Conservation (phyloP, 306 rosid species). For the Malus orientalis region DNA sequence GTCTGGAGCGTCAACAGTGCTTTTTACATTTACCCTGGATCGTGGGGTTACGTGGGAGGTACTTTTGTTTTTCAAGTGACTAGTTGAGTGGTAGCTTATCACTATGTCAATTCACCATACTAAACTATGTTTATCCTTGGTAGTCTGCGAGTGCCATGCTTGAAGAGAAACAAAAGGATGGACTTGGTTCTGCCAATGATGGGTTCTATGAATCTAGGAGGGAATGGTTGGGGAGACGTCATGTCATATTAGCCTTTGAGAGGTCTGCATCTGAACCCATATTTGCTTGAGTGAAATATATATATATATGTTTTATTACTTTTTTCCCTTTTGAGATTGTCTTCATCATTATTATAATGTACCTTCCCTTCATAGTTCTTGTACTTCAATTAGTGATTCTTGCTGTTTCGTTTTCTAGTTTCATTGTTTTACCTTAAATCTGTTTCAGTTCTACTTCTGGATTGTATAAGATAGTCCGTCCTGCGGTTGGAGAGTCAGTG, state of each 20-base stretch:
- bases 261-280: constrained; percentile 34
- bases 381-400: neutral
- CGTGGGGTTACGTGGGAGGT: constrained; percentile 98
- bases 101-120: neutral
- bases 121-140: constrained; percentile 17
- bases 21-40: constrained; percentile 88
- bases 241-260: constrained; percentile 83
- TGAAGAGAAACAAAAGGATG: constrained; percentile 82
- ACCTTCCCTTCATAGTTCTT: neutral
- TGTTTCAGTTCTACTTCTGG: constrained; percentile 77
- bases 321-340: neutral
- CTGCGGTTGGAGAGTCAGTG: constrained; percentile 91
- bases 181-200: constrained; percentile 72
- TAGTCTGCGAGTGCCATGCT: constrained; percentile 73
- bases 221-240: constrained; percentile 95
- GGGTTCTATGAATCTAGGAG: constrained; percentile 94
- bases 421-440: constrained; percentile 12
- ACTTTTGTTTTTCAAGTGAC: constrained; percentile 20
- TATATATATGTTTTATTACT: neutral
- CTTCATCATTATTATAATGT: neutral
- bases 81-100: constrained; percentile 3
- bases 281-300: neutral
- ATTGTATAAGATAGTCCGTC: constrained; percentile 79
- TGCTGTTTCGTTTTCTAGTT: neutral
- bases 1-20: constrained; percentile 84